These are phyloP conservation scores for Kentomonas sorsogonicus DNA, from an alignment of 208 protist species.

Conservation along the genomic window DNA sequence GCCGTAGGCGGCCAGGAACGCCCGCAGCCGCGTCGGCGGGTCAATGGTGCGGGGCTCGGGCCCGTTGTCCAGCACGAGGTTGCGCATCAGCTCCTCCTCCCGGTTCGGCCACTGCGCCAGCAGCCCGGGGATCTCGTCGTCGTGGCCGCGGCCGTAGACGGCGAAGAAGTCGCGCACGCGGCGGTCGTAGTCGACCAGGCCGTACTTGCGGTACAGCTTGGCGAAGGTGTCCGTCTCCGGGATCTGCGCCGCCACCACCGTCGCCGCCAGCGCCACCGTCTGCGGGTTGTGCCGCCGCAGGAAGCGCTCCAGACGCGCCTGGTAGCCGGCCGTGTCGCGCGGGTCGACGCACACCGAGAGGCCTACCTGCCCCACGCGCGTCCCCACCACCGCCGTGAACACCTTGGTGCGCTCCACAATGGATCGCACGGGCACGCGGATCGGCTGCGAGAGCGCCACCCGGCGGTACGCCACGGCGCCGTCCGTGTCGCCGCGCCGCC, in stretches of 20 bases:
- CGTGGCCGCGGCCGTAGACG: conserved; percentile 54
- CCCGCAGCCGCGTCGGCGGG: conserved; percentile 34
- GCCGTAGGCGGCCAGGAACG: conserved; percentile 47
- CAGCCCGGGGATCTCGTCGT: conserved; percentile 31
- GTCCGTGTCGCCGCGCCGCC: conserved; percentile 11
- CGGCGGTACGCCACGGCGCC: conserved; percentile 14
- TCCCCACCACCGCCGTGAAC: conserved; percentile 53
- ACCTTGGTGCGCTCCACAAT: conserved; percentile 62
- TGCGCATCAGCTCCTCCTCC: conserved; percentile 74
- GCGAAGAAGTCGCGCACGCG: conserved; percentile 53
- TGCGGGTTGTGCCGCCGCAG: conserved; percentile 53
- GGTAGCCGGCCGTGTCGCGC: conserved; percentile 40
- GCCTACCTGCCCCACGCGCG: conserved; percentile 67
- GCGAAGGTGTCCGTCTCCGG: conserved; percentile 74
- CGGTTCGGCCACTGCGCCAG: conserved; percentile 60
- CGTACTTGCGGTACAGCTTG: conserved; percentile 69
- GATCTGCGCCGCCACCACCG: conserved; percentile 51
- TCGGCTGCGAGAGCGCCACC: conserved; percentile 30
- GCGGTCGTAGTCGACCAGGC: conserved; percentile 49
- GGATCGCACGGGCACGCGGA: conserved; percentile 36
- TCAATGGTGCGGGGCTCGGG: conserved; percentile 59
- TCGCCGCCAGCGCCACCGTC: conserved; percentile 47
- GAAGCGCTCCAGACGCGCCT: conserved; percentile 48
- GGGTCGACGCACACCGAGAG: conserved; percentile 61
- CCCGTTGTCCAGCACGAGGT: conserved; percentile 69